Evolutionary conservation across 108 stramenopile species (phyloP).

Genomic region (Cafeteria roenbergensis): DNA sequence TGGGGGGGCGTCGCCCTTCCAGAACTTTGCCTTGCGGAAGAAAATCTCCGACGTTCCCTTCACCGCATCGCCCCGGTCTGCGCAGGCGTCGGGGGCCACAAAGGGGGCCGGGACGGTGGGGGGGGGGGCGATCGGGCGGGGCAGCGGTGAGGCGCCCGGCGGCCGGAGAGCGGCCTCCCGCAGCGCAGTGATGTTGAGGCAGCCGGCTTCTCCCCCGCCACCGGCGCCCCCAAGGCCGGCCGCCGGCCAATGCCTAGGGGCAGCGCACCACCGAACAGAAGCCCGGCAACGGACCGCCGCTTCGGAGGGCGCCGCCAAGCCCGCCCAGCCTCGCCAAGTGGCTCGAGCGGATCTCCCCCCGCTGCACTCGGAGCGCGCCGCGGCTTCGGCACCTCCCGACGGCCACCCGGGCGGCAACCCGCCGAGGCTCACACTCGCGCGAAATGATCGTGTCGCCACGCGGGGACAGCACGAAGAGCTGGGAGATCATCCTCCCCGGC

Average conservation of each 20-base stretch:
- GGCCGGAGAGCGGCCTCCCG: not conserved
- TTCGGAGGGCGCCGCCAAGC: too few species aligned
- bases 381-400: too few species aligned
- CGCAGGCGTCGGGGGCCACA: not conserved
- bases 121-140: not conserved
- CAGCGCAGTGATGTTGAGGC: too few species aligned
- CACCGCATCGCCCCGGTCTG: constrained; percentile 48
- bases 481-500: constrained; percentile 36
- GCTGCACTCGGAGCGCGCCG: too few species aligned
- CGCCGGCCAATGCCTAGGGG: not conserved
- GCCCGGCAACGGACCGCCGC: not conserved
- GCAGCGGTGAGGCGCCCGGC: not conserved
- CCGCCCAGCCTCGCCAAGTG: too few species aligned
- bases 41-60: constrained; percentile 67
- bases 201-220: too few species aligned
- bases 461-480: constrained; percentile 92
- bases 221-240: too few species aligned
- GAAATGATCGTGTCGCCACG: constrained; percentile 92
- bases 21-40: constrained; percentile 91
- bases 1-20: constrained; percentile 64
- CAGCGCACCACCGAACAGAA: not conserved
- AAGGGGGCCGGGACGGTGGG: constrained; percentile 76
- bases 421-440: constrained; percentile 10
- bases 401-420: too few species aligned
- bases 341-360: too few species aligned